Conservation (phyloP, 768 basidiomycete genomes). For the Lyophyllum atratum region DNA sequence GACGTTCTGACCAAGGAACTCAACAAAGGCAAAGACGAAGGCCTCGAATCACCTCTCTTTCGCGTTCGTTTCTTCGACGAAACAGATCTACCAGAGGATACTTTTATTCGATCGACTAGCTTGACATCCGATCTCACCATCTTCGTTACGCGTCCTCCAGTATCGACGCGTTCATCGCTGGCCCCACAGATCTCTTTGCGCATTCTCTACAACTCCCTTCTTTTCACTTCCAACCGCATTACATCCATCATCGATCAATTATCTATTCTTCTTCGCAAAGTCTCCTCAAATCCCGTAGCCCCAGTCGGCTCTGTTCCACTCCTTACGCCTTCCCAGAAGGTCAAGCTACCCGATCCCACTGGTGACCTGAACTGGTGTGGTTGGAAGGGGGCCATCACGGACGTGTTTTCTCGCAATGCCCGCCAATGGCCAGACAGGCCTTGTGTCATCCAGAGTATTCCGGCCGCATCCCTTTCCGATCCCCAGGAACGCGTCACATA, state of each 20-base stretch:
- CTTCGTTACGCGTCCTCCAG: constrained; percentile 76
- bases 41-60: constrained; percentile 71
- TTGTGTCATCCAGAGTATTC: constrained; percentile 84
- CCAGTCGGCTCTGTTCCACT: constrained; percentile 81
- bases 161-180: constrained; percentile 68
- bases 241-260: constrained; percentile 84
- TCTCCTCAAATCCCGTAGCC: constrained; percentile 64
- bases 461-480: constrained; percentile 37
- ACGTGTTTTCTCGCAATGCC: constrained; percentile 92
- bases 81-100: constrained; percentile 71
- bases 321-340: constrained; percentile 69
- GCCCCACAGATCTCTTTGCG: constrained; percentile 78
- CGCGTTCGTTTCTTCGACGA: constrained; percentile 97
- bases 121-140: constrained; percentile 92
- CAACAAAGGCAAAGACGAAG: constrained; percentile 63
- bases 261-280: constrained; percentile 71
- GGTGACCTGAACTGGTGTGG: constrained; percentile 96
- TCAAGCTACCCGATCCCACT: constrained; percentile 77
- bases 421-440: constrained; percentile 73
- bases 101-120: constrained; percentile 78
- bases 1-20: constrained; percentile 73
- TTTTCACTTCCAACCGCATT: constrained; percentile 83
- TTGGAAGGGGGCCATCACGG: constrained; percentile 96
- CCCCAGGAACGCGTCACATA: constrained; percentile 60
- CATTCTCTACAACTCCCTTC: constrained; percentile 90